Evolutionary conservation across 1,284 basidiomycete species (phyloP).

Genomic region (Limonomyces culmigenus): DNA sequence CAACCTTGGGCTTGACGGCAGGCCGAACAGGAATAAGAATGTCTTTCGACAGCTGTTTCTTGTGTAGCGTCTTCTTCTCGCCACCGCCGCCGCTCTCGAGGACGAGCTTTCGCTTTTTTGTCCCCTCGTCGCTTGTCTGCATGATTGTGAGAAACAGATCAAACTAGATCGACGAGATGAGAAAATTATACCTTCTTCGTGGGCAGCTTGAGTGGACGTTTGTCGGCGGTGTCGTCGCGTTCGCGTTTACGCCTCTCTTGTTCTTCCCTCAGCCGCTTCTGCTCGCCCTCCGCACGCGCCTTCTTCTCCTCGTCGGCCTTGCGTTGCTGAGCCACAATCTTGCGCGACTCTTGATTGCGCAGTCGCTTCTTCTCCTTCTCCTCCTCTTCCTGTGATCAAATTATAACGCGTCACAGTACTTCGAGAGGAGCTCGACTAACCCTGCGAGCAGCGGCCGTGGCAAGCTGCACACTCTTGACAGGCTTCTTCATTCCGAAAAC

Average conservation of each 20-base stretch:
- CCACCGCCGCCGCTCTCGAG: no score
- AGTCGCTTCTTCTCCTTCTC: constrained; percentile 65
- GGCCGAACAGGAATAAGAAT: constrained; percentile 10
- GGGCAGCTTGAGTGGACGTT: constrained; percentile 31
- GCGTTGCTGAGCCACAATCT: constrained; percentile 50
- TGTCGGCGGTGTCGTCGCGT: constrained; percentile 56
- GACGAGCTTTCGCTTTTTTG: constrained; percentile 58
- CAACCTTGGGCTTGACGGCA: constrained; percentile 11
- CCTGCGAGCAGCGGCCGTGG: constrained; percentile 73
- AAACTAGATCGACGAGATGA: not conserved
- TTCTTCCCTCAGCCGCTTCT: constrained; percentile 55
- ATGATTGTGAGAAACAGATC: constrained; percentile 3
- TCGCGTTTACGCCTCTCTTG: constrained; percentile 55
- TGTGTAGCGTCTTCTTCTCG: constrained; percentile 39
- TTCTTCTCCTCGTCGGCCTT: constrained; percentile 68
- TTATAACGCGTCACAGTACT: constrained; percentile 2
- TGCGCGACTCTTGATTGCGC: constrained; percentile 61
- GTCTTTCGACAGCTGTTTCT: constrained; percentile 34
- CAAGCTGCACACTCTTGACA: constrained; percentile 68
- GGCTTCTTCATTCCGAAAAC: constrained; percentile 49
- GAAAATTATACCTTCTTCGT: constrained; percentile 34
- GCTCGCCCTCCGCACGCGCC: constrained; percentile 39
- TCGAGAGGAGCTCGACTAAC: constrained; percentile 21
- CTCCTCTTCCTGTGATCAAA: constrained; percentile 56
- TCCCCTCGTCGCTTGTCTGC: constrained; percentile 37